Evolutionary conservation across 1,284 basidiomycete species (phyloP), one percentile per base, ranked within the genome.

Genomic region (Apiotrichum siamense): DNA sequence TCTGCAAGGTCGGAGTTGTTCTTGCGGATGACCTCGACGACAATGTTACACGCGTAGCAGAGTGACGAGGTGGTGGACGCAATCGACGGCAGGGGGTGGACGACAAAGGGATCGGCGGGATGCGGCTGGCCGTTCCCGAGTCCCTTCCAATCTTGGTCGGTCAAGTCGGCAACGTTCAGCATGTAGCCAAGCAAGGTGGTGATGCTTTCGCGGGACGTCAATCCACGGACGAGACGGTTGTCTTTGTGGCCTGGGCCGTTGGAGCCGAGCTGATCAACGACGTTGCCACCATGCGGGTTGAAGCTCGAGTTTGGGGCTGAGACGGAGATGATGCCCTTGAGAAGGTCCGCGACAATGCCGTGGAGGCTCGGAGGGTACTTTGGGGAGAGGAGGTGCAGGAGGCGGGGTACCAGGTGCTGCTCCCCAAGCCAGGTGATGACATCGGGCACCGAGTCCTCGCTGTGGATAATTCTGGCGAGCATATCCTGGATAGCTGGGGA

Each of bases 1-100:
- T 99, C 96, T 67, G 96, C 94, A 71, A 93, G 97, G 72, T 99
- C 94, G 47, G 92, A 94, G 74, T 98, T 98, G 75, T 98, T 98
- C 72, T 97, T 93, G 49, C 96, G 83, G 62, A 99, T 97, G 33
- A 99, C 81, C 72, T 99, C 96, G 63, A 97, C 88, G 58, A 97
- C 80, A 63, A 98, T 83, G 45, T 87, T 86, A 60, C 94, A 87
- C 24, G 90, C 86, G 55, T 91, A 85, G 27, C 88, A 81, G 40
- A 97, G 82, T 0, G 91, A 91, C 6, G 93, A 97, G 0, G 85
- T 83, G n/a, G 83, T 81, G 1, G 85, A 86, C 50, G 88, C 85
- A 17, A 82, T 75, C 25, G 82, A 84, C 0, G 87, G 86, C n/a
- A 81, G 68, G 3, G 66, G 63, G 40, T 71, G 65, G 12, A 67